Conservation (phyloP, 1,139 yeast species). For the Taiozyma onychis region DNA sequence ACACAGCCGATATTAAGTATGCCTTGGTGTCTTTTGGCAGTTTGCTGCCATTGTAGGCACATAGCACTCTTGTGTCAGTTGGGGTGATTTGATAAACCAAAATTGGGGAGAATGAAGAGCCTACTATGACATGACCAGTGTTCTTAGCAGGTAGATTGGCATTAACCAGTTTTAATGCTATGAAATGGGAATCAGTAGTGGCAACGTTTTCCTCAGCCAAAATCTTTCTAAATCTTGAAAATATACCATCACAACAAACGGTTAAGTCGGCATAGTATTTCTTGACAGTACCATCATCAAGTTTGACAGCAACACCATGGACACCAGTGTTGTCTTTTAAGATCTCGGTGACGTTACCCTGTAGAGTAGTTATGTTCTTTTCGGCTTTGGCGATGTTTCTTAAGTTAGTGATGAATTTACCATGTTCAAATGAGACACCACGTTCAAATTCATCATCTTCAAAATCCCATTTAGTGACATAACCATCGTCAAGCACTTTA, state of each 20-base stretch:
- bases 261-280: constrained; percentile 57
- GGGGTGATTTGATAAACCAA: constrained; percentile 83
- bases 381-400: constrained; percentile 67
- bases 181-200: constrained; percentile 72
- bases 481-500: constrained; percentile 42
- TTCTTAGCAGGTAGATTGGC: constrained; percentile 66
- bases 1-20: constrained; percentile 55
- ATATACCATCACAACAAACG: constrained; percentile 88
- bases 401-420: constrained; percentile 73
- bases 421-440: constrained; percentile 91
- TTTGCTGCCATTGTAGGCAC: constrained; percentile 74
- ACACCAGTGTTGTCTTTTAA: constrained; percentile 51
- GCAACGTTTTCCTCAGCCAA: constrained; percentile 56
- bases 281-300: constrained; percentile 30
- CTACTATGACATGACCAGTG: constrained; percentile 89
- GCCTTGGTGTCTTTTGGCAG: constrained; percentile 67
- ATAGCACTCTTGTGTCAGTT: constrained; percentile 77
- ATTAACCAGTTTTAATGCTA: constrained; percentile 71
- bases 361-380: constrained; percentile 66
- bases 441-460: constrained; percentile 57
- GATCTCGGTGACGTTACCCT: constrained; percentile 73
- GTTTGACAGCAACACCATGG: constrained; percentile 56
- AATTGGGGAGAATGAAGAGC: constrained; percentile 75
- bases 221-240: constrained; percentile 84
- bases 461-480: constrained; percentile 45